A percentile compares a stretch with the other conserved stretches of the same genome.
Conservation (phyloP, 352 stramenopile species). For the Globisporangium paddicum region DNA sequence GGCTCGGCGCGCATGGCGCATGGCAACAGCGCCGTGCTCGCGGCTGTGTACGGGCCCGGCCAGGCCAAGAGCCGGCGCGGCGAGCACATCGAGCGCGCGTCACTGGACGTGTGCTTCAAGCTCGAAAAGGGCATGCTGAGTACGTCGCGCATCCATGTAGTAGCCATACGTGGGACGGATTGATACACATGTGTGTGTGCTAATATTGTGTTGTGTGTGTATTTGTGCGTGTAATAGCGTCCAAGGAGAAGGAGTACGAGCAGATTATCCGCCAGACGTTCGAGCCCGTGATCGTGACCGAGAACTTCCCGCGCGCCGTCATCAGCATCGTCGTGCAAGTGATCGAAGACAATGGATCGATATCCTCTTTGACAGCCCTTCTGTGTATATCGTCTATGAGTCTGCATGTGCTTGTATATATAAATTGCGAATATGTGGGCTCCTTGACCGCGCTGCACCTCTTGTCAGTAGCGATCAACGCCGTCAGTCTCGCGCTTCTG, state of each 20-base stretch:
- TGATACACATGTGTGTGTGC: not conserved
- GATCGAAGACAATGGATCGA: conserved; percentile 77
- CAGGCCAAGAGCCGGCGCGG: conserved; percentile 68
- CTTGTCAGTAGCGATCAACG: conserved; percentile 79
- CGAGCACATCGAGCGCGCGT: conserved; percentile 58
- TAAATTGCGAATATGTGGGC: not conserved
- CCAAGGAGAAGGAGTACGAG: conserved; percentile 84
- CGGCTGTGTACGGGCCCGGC: conserved; percentile 69
- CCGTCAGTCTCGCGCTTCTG: conserved; percentile 68
- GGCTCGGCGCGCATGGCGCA: conserved; percentile 77
- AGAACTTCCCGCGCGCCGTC: conserved; percentile 75
- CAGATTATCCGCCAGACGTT: conserved; percentile 79
- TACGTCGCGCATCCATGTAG: conserved; percentile 22
- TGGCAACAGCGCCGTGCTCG: conserved; percentile 66
- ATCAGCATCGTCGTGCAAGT: conserved; percentile 87
- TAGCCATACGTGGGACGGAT: not conserved
- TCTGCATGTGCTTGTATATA: conserved; percentile 14
- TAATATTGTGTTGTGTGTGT: not conserved
- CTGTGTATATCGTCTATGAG: not conserved
- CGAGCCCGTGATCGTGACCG: conserved; percentile 53
- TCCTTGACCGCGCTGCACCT: conserved; percentile 50
- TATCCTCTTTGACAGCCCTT: conserved; percentile 37
- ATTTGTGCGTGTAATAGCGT: conserved; percentile 23
- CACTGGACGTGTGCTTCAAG: conserved; percentile 78
- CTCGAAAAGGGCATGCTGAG: conserved; percentile 71